Base-by-base conservation (phyloP, 139 green algal genomes). In the Auxenochlorella protothecoides region DNA sequence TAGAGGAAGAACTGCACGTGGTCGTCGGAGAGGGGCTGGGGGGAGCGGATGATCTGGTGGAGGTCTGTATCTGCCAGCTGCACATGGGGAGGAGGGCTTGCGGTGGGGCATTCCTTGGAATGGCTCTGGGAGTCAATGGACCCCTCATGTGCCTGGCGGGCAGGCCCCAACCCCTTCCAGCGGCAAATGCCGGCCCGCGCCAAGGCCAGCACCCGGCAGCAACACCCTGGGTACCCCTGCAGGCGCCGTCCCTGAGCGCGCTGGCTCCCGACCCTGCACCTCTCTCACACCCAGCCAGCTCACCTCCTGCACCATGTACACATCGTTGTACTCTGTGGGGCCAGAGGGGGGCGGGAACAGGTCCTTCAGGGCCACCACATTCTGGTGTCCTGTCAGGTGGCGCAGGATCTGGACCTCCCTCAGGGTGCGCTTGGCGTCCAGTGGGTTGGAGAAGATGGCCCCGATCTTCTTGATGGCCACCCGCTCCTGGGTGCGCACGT, bases 1-100 rank as follows among this genome's bases (percentile, higher is more conserved):
- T 97, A 98, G 8, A 98, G 72, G 78, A 99, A 98, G 80, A 97
- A 99, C 80, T 97, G 89, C 27, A 89, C 90, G 83, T 98, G 95
- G 68, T 97, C 93, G 74, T 96, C 91, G 5, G 88, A 90, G 4
- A 99, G 85, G 8, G 85, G 74, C 83, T 99, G 95, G 2, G 85
- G 85, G 5, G 90, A 97, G 57, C 90, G 83, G 76, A 99, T 97
- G 84, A 99, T 96, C 80, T 99, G 95, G 85, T 99, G 94, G 72
- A 99, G 84, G 83, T 99, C 95, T 52, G 95, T 98, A 81, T 99
- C 95, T 94, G 99, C 97, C 10, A 99, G 86, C 81, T 99, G 94
- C 27, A 44, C 27, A 44, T 44, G 27, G 27, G 27, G 27, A 44
- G 27, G 27, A 44, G 27, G 27, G 27, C 27, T 44, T 1, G 27